These are phyloP conservation scores for Adansonia madagascariensis DNA, from an alignment of 441 rosid genomes.

Conservation along the genomic window DNA sequence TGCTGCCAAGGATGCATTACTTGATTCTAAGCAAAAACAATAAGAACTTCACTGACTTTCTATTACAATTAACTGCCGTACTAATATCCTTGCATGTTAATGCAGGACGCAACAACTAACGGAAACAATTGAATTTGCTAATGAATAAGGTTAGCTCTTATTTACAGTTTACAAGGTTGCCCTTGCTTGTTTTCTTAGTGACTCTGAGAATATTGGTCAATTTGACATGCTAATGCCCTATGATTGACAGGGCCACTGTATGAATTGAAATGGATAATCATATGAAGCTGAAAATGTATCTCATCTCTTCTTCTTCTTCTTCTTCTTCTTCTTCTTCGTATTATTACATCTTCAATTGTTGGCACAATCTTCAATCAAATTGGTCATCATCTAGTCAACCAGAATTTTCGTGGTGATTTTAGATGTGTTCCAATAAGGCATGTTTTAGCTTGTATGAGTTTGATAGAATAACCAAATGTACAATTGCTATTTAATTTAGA, in stretches of 20 bases:
- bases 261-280: background rate
- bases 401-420: background rate
- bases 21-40: background rate
- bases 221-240: background rate
- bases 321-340: background rate
- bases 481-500: background rate
- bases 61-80: background rate
- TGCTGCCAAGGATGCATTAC: background rate
- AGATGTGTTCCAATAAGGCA: slow-evolving; percentile 7
- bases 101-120: slow-evolving; percentile 67
- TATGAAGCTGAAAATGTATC: background rate
- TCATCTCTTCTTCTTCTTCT: no score
- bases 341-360: background rate
- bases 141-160: slow-evolving; percentile 43
- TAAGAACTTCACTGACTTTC: background rate
- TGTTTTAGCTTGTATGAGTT: slow-evolving; percentile 19
- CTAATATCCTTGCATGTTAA: slow-evolving; percentile 15
- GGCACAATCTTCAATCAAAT: background rate
- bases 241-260: background rate
- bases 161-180: background rate
- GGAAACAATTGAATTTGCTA: slow-evolving; percentile 47
- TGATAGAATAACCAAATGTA: background rate
- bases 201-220: background rate
- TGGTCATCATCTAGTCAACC: background rate
- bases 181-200: background rate